Conservation (phyloP, 805 yeast genomes). For the Saturnispora mendoncae region DNA sequence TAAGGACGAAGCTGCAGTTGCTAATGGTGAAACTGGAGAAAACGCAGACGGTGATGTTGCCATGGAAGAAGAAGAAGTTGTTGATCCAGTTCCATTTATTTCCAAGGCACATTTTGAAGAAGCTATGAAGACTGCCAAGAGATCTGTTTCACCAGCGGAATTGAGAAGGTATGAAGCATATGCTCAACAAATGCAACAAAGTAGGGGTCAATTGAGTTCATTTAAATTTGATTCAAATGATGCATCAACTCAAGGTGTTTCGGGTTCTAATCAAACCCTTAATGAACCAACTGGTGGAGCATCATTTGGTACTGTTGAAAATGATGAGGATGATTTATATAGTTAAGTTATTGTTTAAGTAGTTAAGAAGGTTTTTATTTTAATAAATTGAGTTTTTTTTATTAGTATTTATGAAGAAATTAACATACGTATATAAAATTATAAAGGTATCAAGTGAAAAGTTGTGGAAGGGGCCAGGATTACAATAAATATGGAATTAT, state of each 20-base stretch:
- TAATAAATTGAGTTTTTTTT: conserved; percentile 5
- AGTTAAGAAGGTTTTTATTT: not conserved
- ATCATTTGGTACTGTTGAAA: conserved; percentile 43
- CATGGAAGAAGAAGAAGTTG: conserved; percentile 57
- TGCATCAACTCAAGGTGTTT: conserved; percentile 9
- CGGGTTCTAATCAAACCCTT: conserved; percentile 23
- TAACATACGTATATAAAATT: not conserved
- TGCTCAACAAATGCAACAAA: conserved; percentile 91
- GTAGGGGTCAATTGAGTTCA: conserved; percentile 90
- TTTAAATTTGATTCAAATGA: conserved; percentile 72
- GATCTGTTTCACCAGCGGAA: conserved; percentile 95
- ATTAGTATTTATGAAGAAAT: not conserved
- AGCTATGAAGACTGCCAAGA: conserved; percentile 98
- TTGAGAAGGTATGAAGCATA: conserved; percentile 98
- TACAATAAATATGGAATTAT: no score
- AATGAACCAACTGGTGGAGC: conserved; percentile 31
- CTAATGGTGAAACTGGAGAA: conserved; percentile 14
- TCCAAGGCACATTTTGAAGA: conserved; percentile 93
- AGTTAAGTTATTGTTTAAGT: conserved; percentile 19
- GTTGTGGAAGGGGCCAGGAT: no score
- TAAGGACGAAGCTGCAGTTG: conserved; percentile 27
- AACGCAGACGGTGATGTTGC: conserved; percentile 31
- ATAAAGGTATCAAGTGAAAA: not conserved
- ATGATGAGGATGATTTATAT: conserved; percentile 39
- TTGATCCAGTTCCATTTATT: conserved; percentile 93